Conservation (phyloP, 768 basidiomycete species). For the Boletellus emodensis region DNA sequence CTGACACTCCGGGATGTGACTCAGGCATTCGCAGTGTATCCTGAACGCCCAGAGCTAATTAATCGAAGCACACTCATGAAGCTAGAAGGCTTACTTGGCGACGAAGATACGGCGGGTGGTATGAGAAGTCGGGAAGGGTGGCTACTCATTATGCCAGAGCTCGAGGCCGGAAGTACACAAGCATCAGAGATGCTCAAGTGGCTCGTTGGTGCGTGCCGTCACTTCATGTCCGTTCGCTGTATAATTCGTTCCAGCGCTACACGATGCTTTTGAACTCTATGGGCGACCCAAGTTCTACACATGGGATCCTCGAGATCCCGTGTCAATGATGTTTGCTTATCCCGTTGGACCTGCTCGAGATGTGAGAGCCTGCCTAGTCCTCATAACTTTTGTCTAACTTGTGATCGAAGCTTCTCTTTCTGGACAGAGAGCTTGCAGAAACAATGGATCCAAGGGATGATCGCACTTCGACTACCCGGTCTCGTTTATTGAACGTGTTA, state of each 20-base stretch:
- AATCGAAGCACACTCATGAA: slow-evolving; percentile 88
- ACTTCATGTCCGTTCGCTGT: not conserved
- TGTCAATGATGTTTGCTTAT: slow-evolving; percentile 90
- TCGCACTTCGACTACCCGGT: slow-evolving; percentile 65
- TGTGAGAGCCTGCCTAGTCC: slow-evolving; percentile 44
- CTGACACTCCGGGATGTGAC: slow-evolving; percentile 66
- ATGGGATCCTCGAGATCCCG: slow-evolving; percentile 83
- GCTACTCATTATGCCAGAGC: slow-evolving; percentile 88
- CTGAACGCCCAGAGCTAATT: slow-evolving; percentile 91
- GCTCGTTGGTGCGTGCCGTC: slow-evolving; percentile 65
- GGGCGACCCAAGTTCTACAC: slow-evolving; percentile 82
- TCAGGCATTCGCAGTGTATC: slow-evolving; percentile 93
- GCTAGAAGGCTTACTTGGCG: slow-evolving; percentile 78
- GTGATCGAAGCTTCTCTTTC: slow-evolving; percentile 65
- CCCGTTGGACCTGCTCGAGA: slow-evolving; percentile 82
- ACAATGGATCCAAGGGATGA: slow-evolving; percentile 73
- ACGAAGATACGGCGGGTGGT: slow-evolving; percentile 63
- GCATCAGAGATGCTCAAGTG: slow-evolving; percentile 87
- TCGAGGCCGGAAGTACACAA: slow-evolving; percentile 56
- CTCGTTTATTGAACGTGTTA: slow-evolving; percentile 58
- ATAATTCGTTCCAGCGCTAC: slow-evolving; percentile 51
- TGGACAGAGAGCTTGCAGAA: slow-evolving; percentile 81
- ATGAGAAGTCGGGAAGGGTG: slow-evolving; percentile 78
- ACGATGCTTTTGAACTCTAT: slow-evolving; percentile 85
- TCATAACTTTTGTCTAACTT: slow-evolving; percentile 13